phyloP scores from a whole-genome alignment of 192 early-diverging fungal genomes.

The Coemansia sp. region DNA sequence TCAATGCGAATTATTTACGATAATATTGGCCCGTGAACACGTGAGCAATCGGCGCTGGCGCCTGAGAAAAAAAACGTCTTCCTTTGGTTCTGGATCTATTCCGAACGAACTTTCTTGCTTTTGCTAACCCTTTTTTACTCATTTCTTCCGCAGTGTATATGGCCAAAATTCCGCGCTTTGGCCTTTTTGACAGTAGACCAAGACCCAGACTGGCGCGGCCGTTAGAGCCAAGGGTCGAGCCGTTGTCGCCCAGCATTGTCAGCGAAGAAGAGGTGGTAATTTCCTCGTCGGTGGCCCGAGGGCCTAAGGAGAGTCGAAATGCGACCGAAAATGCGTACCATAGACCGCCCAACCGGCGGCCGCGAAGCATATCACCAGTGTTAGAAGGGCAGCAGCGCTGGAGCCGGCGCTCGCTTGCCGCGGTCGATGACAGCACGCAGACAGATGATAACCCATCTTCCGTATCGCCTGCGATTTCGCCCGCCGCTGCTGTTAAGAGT shows the following conservation, averaged over 20 bases:
- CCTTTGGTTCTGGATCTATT: too few relatives aligned
- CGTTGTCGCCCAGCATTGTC: background rate
- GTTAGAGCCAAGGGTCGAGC: background rate
- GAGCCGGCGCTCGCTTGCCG: too few relatives aligned
- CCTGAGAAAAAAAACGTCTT: background rate
- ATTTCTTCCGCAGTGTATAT: background rate
- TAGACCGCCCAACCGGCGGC: too few relatives aligned
- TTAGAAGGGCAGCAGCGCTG: too few relatives aligned
- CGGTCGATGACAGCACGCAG: too few relatives aligned
- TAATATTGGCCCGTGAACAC: too few relatives aligned
- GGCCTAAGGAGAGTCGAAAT: too few relatives aligned
- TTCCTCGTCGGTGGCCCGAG: background rate
- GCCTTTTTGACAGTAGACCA: slow-evolving; percentile 4
- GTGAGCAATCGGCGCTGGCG: too few relatives aligned
- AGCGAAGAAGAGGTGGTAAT: background rate
- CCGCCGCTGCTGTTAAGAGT: background rate
- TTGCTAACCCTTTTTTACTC: background rate
- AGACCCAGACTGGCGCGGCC: background rate
- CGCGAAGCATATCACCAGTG: too few relatives aligned
- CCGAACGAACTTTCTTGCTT: background rate
- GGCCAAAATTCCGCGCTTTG: slow-evolving; percentile 13
- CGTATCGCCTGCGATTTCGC: background rate
- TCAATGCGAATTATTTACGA: too few relatives aligned
- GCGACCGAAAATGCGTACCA: too few relatives aligned
- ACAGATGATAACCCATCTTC: too few relatives aligned